Base-by-base conservation (phyloP, 768 basidiomycete genomes). In the Hericium alpestre region DNA sequence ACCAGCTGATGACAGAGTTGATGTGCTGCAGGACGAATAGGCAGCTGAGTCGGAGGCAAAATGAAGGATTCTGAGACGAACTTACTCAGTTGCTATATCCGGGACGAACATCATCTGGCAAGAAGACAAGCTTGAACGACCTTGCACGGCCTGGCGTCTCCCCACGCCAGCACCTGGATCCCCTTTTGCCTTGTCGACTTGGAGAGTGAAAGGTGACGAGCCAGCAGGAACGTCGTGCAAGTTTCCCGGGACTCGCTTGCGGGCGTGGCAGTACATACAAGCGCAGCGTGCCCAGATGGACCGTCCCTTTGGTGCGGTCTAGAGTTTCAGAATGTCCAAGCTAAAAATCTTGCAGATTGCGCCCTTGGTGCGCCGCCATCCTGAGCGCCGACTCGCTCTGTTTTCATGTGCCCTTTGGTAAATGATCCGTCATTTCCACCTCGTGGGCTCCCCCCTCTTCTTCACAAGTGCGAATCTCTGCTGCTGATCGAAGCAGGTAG, bases 21-120 rank as follows among this genome's bases (percentile, higher is more conserved):
- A 32, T 32, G 32, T 32, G 32, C 32, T 32, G 32, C 32, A 32
- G 32, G 32, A 32, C 32, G 32, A 32, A 32, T 7, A 9, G 25
- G 32, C 32, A 32, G 32, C 32, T 9, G 15, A 51, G 27, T 25
- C 48, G 18, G 27, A 38, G 6, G 53, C 38, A 22, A 38, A 25
- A n/a, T 23, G 20, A 46, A 23, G 20, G 23, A n/a, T 20, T 32
- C 49, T 15, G 22, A 32, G 15, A 10, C 16, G 27, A 56, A 50
- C 48, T 23, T 56, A 38, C 13, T 52, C 32, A 52, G 22, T 48
- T 57, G 56, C 59, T 59, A 48, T n/a, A 52, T 59, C 46, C 43
- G 43, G 43, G 43, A 10, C 43, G 20, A 46, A 20, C 43, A 18
- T 46, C 43, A 32, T 32, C 6, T 32, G 9, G 32, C 8, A 32